These are phyloP conservation scores for Fraxinus latifolia DNA, from an alignment of 305 asterid genomes.

Conservation along the genomic window DNA sequence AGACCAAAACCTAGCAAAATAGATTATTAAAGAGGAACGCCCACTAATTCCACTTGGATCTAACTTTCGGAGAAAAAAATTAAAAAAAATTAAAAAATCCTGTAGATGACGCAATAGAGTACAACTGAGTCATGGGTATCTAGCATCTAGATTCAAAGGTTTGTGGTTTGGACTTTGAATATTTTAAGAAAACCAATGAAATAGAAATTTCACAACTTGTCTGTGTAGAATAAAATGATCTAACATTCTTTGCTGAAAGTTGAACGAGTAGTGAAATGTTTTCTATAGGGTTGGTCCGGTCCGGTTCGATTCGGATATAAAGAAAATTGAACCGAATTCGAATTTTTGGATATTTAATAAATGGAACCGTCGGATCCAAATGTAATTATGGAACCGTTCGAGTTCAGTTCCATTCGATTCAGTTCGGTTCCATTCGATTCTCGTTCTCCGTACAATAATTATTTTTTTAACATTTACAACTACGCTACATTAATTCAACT, in stretches of 20 bases:
- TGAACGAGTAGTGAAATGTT: not conserved
- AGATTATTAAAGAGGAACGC: not conserved
- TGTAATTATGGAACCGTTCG: not conserved
- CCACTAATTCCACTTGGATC: constrained; percentile 14
- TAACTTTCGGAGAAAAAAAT: not conserved
- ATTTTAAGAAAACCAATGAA: not conserved
- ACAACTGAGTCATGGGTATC: not conserved
- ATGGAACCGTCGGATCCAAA: not conserved
- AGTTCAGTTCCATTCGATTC: not conserved
- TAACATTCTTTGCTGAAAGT: not conserved
- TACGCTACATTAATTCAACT: not conserved
- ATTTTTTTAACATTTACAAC: no score
- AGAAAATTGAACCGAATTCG: not conserved
- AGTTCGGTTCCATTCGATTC: not conserved
- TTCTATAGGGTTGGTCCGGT: not conserved
- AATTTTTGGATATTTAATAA: not conserved
- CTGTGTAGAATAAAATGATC: not conserved
- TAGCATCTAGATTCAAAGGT: not conserved
- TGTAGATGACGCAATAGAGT: not conserved
- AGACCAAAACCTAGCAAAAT: constrained; percentile 15
- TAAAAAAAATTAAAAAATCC: not conserved
- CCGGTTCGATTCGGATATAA: no score
- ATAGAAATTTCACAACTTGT: not conserved
- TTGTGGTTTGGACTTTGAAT: not conserved
- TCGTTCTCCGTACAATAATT: not conserved